These are phyloP conservation scores for Hordeum marinum DNA, from an alignment of 176 grass and related monocot genomes.

Conservation along the genomic window DNA sequence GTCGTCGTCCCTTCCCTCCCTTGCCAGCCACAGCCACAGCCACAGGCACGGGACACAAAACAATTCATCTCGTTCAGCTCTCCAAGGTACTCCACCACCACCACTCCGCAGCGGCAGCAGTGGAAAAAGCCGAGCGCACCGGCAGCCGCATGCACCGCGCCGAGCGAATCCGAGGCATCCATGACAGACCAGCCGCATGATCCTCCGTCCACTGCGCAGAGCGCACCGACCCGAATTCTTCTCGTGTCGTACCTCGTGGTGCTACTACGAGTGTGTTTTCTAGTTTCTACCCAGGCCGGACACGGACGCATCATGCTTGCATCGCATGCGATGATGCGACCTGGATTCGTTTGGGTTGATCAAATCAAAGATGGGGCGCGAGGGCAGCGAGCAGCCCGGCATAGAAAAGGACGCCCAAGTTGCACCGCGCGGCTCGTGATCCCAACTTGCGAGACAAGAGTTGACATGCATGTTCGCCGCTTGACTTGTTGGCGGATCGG, in stretches of 20 bases:
- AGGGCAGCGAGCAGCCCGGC: background rate
- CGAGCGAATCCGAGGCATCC: constrained; percentile 20
- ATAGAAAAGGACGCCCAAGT: background rate
- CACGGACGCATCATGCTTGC: too few species aligned
- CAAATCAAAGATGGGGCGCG: background rate
- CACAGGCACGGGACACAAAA: background rate
- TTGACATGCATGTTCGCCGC: background rate
- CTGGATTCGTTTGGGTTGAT: background rate
- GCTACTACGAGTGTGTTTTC: too few species aligned
- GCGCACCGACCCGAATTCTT: too few species aligned
- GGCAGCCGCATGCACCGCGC: background rate
- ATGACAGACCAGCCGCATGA: background rate
- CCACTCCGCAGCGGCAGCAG: background rate
- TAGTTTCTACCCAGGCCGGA: too few species aligned
- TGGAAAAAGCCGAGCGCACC: background rate
- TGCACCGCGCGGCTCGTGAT: background rate
- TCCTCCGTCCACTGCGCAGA: background rate
- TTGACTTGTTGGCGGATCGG: background rate
- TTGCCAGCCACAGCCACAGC: too few species aligned
- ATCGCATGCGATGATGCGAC: too few species aligned
- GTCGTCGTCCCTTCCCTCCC: too few species aligned
- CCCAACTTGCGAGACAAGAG: constrained; percentile 6
- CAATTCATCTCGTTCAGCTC: background rate
- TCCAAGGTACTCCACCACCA: background rate
- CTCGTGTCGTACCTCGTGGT: too few species aligned